phyloP scores from a whole-genome alignment of 805 yeast species.

The Osmozyma mogii region DNA sequence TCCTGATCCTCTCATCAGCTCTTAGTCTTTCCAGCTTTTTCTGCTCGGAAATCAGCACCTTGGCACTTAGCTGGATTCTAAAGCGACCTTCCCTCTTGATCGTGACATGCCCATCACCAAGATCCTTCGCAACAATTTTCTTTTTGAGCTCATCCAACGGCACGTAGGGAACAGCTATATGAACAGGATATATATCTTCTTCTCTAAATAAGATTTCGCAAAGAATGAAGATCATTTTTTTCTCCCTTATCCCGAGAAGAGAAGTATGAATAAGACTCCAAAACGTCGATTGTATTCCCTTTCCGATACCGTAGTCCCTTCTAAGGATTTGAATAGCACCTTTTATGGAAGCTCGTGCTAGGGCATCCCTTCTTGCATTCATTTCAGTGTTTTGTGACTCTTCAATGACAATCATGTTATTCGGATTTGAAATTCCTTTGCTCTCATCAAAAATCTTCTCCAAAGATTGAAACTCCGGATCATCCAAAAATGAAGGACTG shows the following conservation, averaged over 20 bases:
- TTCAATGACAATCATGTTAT: conserved; percentile 49
- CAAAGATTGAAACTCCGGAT: conserved; percentile 48
- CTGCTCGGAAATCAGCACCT: too few species aligned
- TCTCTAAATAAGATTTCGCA: conserved; percentile 61
- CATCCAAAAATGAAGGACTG: conserved; percentile 49
- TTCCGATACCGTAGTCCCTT: conserved; percentile 47
- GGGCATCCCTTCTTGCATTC: conserved; percentile 50
- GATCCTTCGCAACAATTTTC: conserved; percentile 51
- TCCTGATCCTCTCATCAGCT: too few species aligned
- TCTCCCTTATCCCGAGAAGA: conserved; percentile 48
- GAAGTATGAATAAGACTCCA: conserved; percentile 69
- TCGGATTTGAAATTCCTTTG: conserved; percentile 17
- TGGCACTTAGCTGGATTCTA: conserved; percentile 36
- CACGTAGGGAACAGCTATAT: conserved; percentile 58
- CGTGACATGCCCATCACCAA: conserved; percentile 47
- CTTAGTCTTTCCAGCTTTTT: too few species aligned
- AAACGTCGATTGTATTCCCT: conserved; percentile 48
- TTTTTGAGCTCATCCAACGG: conserved; percentile 36
- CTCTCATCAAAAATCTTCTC: conserved; percentile 17
- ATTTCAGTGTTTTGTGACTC: conserved; percentile 38
- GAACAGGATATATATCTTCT: conserved; percentile 51
- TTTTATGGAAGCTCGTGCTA: conserved; percentile 54
- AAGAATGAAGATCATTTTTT: conserved; percentile 55
- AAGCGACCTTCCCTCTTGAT: conserved; percentile 55
- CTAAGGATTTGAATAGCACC: conserved; percentile 64